Percentiles rank a stretch among this genome's conserved stretches.
phyloP scores from a whole-genome alignment of 106 monocot genomes.

The Xerophyta viscosa region DNA sequence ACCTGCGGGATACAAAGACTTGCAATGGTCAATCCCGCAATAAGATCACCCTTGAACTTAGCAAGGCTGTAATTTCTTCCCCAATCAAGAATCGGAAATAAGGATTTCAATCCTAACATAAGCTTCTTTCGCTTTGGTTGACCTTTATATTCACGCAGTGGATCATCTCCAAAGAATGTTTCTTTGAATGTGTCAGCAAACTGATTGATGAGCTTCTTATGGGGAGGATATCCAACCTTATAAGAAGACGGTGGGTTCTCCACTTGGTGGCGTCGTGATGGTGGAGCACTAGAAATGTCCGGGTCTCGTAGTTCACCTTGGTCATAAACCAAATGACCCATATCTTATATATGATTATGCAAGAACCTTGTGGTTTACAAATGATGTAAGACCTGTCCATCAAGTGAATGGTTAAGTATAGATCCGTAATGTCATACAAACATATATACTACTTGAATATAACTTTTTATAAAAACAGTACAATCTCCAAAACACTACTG shows the following conservation, averaged over 20 bases:
- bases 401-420: not conserved
- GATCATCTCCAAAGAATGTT: conserved; percentile 83
- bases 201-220: conserved; percentile 28
- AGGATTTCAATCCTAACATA: conserved; percentile 35
- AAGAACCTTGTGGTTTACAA: too few species aligned
- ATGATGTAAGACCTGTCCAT: too few species aligned
- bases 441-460: too few species aligned
- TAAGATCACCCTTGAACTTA: conserved; percentile 71
- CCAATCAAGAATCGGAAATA: conserved; percentile 70
- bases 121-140: conserved; percentile 57
- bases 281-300: conserved; percentile 13
- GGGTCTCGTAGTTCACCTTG: conserved; percentile 13
- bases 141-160: conserved; percentile 64
- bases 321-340: conserved; percentile 15
- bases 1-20: conserved; percentile 98
- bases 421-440: too few species aligned
- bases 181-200: conserved; percentile 56
- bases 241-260: conserved; percentile 15
- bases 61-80: conserved; percentile 51
- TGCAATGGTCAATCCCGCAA: conserved; percentile 92
- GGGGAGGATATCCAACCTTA: conserved; percentile 58
- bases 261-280: not conserved
- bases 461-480: too few species aligned
- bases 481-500: too few species aligned
- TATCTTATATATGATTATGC: not conserved